Conservation (phyloP, 331 rosid genomes). For the Quercus phellos region DNA sequence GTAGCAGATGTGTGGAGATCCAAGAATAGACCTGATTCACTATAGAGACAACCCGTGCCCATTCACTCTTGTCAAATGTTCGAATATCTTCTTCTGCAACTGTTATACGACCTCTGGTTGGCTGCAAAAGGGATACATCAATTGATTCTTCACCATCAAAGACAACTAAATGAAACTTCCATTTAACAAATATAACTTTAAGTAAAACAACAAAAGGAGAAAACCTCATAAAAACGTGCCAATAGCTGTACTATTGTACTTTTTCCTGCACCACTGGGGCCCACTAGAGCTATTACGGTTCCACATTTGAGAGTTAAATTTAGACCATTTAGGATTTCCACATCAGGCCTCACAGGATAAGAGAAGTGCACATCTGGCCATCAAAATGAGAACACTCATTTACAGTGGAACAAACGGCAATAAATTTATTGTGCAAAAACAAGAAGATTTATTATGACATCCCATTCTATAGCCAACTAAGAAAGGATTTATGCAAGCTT, state of each 20-base stretch:
- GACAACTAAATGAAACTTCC: slow-evolving; percentile 14
- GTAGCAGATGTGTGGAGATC: slow-evolving; percentile 5
- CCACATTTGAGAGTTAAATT: slow-evolving; percentile 79
- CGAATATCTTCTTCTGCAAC: slow-evolving; percentile 89
- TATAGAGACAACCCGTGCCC: slow-evolving; percentile 79
- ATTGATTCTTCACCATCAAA: slow-evolving; percentile 13
- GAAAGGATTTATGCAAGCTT: slow-evolving; percentile 10
- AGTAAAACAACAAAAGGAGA: not conserved
- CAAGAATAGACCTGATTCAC: slow-evolving; percentile 71
- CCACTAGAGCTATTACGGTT: slow-evolving; percentile 85
- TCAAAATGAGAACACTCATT: slow-evolving; percentile 19
- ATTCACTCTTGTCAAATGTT: slow-evolving; percentile 90
- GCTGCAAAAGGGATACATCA: slow-evolving; percentile 46
- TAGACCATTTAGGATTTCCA: slow-evolving; percentile 57
- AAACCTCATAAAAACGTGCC: slow-evolving; percentile 95
- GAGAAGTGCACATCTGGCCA: slow-evolving; percentile 79
- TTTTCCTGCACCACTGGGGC: slow-evolving; percentile 90
- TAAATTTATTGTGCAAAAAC: not conserved
- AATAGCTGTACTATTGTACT: slow-evolving; percentile 90
- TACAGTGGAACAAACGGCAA: not conserved
- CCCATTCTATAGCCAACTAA: not conserved
- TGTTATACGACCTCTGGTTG: slow-evolving; percentile 70
- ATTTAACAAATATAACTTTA: slow-evolving; percentile 5
- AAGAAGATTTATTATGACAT: not conserved
- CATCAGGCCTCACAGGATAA: slow-evolving; percentile 88